Evolutionary conservation across 768 basidiomycete species (phyloP).

Genomic region (Termitomyces titanicus): DNA sequence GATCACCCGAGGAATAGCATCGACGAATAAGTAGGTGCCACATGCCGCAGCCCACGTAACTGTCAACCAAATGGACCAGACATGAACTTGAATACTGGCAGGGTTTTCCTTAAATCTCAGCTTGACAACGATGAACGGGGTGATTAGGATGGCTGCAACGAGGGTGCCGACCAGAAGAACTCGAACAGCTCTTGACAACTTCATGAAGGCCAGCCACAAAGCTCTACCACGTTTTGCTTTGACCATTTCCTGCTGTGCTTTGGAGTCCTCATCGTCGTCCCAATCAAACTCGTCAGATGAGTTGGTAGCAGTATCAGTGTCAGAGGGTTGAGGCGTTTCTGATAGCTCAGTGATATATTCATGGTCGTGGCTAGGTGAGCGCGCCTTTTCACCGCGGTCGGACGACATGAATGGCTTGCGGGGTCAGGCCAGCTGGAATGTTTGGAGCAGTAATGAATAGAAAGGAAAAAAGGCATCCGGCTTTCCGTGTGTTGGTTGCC

Average conservation of each 20-base stretch:
- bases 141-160: slow-evolving; percentile 61
- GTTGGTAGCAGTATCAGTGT: slow-evolving; percentile 52
- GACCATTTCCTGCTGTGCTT: slow-evolving; percentile 21
- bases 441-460: slow-evolving; percentile 4
- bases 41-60: slow-evolving; percentile 64
- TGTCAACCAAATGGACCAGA: slow-evolving; percentile 67
- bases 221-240: slow-evolving; percentile 62
- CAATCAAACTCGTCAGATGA: slow-evolving; percentile 73
- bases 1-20: slow-evolving; percentile 54
- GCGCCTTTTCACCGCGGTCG: slow-evolving; percentile 6
- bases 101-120: slow-evolving; percentile 50
- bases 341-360: slow-evolving; percentile 17
- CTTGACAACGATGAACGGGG: slow-evolving; percentile 67
- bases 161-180: slow-evolving; percentile 56
- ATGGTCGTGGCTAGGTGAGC: slow-evolving; percentile 15
- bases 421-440: slow-evolving; percentile 1
- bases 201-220: slow-evolving; percentile 65
- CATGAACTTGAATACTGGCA: slow-evolving; percentile 52
- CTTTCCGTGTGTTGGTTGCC: no score
- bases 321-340: slow-evolving; percentile 20
- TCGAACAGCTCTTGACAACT: slow-evolving; percentile 55
- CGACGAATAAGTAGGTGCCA: slow-evolving; percentile 60
- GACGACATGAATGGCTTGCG: slow-evolving; percentile 2
- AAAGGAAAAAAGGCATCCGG: slow-evolving; percentile 1
- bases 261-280: slow-evolving; percentile 57